phyloP scores from a whole-genome alignment of 2,329 filamentous ascomycete genomes.

The Xylaria arbuscula region DNA sequence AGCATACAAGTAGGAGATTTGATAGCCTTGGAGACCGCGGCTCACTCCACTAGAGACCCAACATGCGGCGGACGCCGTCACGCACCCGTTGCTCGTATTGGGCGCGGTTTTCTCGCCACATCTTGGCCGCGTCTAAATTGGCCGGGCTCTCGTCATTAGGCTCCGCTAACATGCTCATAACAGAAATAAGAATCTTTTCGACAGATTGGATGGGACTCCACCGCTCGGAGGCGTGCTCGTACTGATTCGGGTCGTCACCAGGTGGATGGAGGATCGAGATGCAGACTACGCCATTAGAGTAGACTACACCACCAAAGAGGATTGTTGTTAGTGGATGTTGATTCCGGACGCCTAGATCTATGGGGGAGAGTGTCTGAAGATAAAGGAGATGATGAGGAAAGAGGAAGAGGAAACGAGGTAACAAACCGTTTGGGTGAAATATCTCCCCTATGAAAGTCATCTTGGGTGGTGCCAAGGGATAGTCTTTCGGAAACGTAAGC shows the following conservation, averaged over 20 bases:
- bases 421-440: constrained; percentile 92
- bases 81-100: constrained; percentile 91
- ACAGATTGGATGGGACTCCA: constrained; percentile 98
- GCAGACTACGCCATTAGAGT: constrained; percentile 90
- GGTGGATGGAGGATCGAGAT: constrained; percentile 98
- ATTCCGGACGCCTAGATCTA: neutral
- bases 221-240: constrained; percentile 93
- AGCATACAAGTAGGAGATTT: neutral
- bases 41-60: constrained; percentile 70
- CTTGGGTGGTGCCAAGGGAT: constrained; percentile 92
- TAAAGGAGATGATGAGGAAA: neutral
- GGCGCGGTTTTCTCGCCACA: constrained; percentile 86
- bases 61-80: constrained; percentile 80
- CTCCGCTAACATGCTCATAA: constrained; percentile 98
- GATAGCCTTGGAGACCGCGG: constrained; percentile 26
- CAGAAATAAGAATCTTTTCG: constrained; percentile 95
- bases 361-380: neutral
- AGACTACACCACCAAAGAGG: constrained; percentile 67
- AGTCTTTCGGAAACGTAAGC: constrained; percentile 94
- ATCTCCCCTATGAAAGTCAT: constrained; percentile 96
- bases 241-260: constrained; percentile 97
- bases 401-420: neutral
- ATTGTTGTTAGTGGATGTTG: constrained; percentile 16
- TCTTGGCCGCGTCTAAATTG: constrained; percentile 94
- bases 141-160: constrained; percentile 97